Evolutionary conservation across 371 early-diverging fungal genomes (phyloP), one percentile per base, ranked within the genome.

Genomic region (Mortierella sp.): DNA sequence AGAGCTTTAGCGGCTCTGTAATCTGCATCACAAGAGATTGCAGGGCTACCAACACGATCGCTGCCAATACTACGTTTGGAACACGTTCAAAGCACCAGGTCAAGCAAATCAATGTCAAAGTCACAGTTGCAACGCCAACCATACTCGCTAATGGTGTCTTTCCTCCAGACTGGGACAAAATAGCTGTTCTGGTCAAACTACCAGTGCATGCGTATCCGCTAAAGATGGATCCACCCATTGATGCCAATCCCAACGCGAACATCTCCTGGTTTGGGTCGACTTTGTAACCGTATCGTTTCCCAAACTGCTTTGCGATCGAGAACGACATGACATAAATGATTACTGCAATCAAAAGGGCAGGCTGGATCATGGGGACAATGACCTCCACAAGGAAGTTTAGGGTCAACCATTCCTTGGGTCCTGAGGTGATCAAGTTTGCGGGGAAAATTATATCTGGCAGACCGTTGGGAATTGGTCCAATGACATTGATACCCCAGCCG

Each of bases 281-380:
- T 60, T 74, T 68, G 58, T 75, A 78, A 1, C 72, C 77, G n/a
- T 81, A 73, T 12, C 72, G 68, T 35, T 66, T 68, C 37, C 78
- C 82, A 76, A 87, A 87, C 53, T 84, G 84, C 61, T 83, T 83
- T 22, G 83, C 75, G 37, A 87, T 83, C 29, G 88, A 85, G 49
- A 83, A 76, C 6, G 85, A 85, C 69, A 86, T 86, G 40, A 86
- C 85, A 55, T 84, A 86, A 53, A 81, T 61, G 19, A 88, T 78
- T 10, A 86, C 63, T 2, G 82, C 83, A 22, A 88, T 74, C 61
- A 83, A 70, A 12, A 85, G 40, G 0, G 83, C 83, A 1, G 75
- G 81, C n/a, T 83, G 86, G 32, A 86, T 28, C 64, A 85, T 62
- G 2, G 76, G 76, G 42, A 73, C 29, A 23, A 78, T 40, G 34